A percentile compares a stretch with the other conserved stretches of the same genome.
Conservation (phyloP, 106 monocot genomes). For the Amphibolis antarctica region DNA sequence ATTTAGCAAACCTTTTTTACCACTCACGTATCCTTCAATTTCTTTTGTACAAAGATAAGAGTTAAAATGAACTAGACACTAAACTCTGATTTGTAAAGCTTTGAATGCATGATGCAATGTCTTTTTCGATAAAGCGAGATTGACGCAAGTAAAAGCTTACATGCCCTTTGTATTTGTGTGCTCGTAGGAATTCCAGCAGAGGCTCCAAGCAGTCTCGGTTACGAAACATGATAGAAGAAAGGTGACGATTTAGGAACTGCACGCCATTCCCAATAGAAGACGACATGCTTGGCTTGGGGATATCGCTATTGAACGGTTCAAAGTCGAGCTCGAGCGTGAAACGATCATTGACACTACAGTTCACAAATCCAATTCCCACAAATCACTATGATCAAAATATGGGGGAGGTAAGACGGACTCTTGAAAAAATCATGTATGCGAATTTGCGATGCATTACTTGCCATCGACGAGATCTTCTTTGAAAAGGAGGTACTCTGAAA, state of each 20-base stretch:
- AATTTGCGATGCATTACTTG: slow-evolving; percentile 17
- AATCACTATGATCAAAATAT: not conserved
- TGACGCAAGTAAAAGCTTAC: slow-evolving; percentile 25
- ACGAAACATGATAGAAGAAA: slow-evolving; percentile 82
- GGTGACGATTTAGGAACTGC: slow-evolving; percentile 85
- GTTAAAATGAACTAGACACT: not conserved
- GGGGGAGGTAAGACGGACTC: not conserved
- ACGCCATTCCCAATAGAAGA: slow-evolving; percentile 94
- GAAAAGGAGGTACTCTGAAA: slow-evolving; percentile 72
- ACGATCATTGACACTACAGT: slow-evolving; percentile 36
- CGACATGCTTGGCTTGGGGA: slow-evolving; percentile 60
- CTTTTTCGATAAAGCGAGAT: too few relatives aligned
- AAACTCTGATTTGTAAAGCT: not conserved
- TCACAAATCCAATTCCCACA: not conserved
- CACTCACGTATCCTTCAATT: too few relatives aligned
- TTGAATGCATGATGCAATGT: not conserved
- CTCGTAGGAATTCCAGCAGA: slow-evolving; percentile 70
- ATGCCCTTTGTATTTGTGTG: slow-evolving; percentile 71
- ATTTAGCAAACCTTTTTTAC: too few relatives aligned
- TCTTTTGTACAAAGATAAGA: not conserved
- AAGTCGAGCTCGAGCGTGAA: slow-evolving; percentile 79
- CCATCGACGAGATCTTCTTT: slow-evolving; percentile 84
- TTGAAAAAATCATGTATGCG: not conserved
- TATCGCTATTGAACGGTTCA: slow-evolving; percentile 71
- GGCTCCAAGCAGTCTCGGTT: slow-evolving; percentile 85